Conservation (phyloP, 768 basidiomycete species). For the Kwoniella dendrophila region DNA sequence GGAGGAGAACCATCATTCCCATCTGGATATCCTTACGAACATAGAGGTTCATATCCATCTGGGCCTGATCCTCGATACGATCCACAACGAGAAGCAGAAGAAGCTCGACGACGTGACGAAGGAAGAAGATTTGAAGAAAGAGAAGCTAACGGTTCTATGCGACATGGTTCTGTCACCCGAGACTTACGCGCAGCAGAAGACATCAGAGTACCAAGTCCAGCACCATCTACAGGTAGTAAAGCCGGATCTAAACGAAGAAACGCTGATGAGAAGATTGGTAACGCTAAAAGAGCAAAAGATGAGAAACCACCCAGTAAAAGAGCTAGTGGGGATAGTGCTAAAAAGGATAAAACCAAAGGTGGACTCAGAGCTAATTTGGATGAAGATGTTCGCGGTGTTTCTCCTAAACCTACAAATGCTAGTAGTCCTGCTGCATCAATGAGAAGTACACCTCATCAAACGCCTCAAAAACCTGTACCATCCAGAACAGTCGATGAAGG, state of each 20-base stretch:
- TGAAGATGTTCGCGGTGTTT: slow-evolving; percentile 16
- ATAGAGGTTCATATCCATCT: slow-evolving; percentile 61
- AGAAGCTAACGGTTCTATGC: slow-evolving; percentile 13
- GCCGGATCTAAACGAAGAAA: slow-evolving; percentile 34
- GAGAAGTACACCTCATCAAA: slow-evolving; percentile 19
- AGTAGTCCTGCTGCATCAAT: slow-evolving; percentile 24
- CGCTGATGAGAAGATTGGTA: slow-evolving; percentile 23
- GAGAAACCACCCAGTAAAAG: slow-evolving; percentile 45
- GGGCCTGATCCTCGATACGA: slow-evolving; percentile 35
- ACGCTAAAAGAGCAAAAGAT: slow-evolving; percentile 36
- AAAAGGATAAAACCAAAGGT: slow-evolving; percentile 35
- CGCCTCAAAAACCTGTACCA: slow-evolving; percentile 53
- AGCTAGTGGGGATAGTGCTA: slow-evolving; percentile 27
- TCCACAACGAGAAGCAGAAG: slow-evolving; percentile 23
- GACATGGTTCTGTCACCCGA: slow-evolving; percentile 34
- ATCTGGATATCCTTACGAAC: slow-evolving; percentile 18
- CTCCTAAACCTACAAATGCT: slow-evolving; percentile 15
- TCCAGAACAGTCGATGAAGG: slow-evolving; percentile 74
- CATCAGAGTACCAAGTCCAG: slow-evolving; percentile 37
- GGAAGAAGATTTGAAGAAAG: slow-evolving; percentile 25
- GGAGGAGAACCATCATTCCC: slow-evolving; percentile 12
- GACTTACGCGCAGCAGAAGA: slow-evolving; percentile 32
- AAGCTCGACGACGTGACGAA: slow-evolving; percentile 30
- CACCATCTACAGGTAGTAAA: slow-evolving; percentile 34
- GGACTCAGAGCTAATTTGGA: slow-evolving; percentile 23